These are phyloP conservation scores for Cercospora berteroae DNA, from an alignment of 2,329 filamentous ascomycete species.

Conservation along the genomic window DNA sequence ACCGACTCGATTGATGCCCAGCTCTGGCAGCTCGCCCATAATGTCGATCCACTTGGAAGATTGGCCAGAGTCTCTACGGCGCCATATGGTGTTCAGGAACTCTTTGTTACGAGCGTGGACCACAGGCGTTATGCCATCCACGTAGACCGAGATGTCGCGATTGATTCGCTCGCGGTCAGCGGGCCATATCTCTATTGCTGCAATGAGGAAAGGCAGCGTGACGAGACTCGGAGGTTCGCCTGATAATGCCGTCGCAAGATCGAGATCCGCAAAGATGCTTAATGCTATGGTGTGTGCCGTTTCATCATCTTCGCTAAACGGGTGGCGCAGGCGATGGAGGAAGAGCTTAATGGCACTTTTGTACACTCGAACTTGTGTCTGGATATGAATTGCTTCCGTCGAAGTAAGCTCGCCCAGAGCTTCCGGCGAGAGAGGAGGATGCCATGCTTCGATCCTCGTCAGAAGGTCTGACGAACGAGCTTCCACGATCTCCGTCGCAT, in stretches of 20 bases:
- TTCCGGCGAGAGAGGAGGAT: background rate
- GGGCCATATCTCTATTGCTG: background rate
- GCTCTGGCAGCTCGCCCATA: background rate
- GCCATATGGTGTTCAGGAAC: background rate
- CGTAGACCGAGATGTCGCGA: background rate
- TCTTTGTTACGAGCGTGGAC: background rate
- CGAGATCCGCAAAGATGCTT: constrained; percentile 9
- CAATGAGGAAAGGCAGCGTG: constrained; percentile 3
- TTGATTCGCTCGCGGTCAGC: background rate
- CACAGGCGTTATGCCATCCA: constrained; percentile 2
- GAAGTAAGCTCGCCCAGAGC: background rate
- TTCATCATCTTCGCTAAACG: constrained; percentile 8
- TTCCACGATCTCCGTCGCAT: background rate
- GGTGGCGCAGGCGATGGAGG: constrained; percentile 6
- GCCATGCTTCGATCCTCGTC: background rate
- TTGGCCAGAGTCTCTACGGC: background rate
- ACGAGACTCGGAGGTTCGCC: background rate
- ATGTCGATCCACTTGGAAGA: constrained; percentile 11
- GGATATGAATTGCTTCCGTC: background rate
- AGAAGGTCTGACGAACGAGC: background rate
- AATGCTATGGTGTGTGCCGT: background rate
- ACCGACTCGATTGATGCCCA: constrained; percentile 10
- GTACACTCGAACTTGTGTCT: constrained; percentile 2
- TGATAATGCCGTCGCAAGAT: background rate
- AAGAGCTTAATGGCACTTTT: constrained; percentile 1